Conservation (phyloP, 2,329 filamentous ascomycete species). For the Salinomyces thailandicus region DNA sequence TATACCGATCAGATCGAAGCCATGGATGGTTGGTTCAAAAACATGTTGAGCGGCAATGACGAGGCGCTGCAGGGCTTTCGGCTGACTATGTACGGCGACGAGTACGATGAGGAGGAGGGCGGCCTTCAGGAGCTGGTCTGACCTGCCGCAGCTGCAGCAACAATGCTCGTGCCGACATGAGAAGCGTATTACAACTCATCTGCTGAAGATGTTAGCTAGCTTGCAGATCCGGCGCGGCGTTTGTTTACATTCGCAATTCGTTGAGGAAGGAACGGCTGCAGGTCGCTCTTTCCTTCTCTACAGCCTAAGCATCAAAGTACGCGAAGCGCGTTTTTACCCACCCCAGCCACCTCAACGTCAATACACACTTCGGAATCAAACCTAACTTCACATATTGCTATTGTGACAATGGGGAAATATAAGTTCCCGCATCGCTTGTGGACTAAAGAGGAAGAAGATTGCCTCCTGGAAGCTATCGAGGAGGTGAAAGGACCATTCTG, state of each 20-base stretch:
- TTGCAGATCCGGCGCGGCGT: too few species aligned
- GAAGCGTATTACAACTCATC: not conserved
- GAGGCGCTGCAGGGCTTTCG: constrained; percentile 35
- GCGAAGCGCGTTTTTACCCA: too few species aligned
- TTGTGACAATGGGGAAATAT: too few species aligned
- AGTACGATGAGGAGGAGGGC: constrained; percentile 45
- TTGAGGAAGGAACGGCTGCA: not conserved
- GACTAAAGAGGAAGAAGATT: not conserved
- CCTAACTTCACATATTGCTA: too few species aligned
- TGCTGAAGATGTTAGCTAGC: not conserved
- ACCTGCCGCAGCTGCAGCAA: not conserved
- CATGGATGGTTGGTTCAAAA: constrained; percentile 37
- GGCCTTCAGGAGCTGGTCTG: constrained; percentile 33
- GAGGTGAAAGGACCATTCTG: not conserved
- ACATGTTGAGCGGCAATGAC: constrained; percentile 25
- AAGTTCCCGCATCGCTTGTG: too few species aligned
- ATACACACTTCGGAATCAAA: too few species aligned
- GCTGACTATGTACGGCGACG: constrained; percentile 38
- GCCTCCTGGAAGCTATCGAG: not conserved
- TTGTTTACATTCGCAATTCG: too few species aligned
- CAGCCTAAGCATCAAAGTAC: too few species aligned
- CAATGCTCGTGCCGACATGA: not conserved
- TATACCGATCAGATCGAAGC: constrained; percentile 36
- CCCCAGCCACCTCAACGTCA: too few species aligned
- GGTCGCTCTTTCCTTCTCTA: not conserved